Conservation (phyloP, 352 stramenopile species). For the Pythium utonaiense region DNA sequence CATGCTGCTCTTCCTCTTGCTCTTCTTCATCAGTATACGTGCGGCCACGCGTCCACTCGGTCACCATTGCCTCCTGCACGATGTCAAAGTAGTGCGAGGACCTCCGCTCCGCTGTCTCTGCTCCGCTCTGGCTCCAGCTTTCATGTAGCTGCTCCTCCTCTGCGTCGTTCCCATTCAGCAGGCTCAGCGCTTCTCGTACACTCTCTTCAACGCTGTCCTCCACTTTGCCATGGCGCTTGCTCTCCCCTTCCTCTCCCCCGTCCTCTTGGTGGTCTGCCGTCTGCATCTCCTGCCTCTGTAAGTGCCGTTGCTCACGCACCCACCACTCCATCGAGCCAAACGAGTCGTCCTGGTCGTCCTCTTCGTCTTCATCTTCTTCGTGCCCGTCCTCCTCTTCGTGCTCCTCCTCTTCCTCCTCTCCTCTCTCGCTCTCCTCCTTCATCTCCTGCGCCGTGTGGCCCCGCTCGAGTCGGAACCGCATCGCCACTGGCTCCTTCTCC, state of each 20-base stretch:
- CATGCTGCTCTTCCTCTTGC: constrained; percentile 7
- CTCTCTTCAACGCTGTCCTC: constrained; percentile 44
- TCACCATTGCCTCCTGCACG: constrained; percentile 39
- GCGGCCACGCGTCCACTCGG: constrained; percentile 5
- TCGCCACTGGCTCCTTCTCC: constrained; percentile 12
- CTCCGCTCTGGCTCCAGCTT: background rate
- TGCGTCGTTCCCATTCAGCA: constrained; percentile 33
- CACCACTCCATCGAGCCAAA: constrained; percentile 29
- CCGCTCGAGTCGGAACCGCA: constrained; percentile 9
- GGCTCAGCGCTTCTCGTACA: constrained; percentile 44
- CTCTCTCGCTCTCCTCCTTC: background rate
- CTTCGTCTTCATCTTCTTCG: constrained; percentile 9
- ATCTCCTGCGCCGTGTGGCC: background rate
- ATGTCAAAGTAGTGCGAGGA: constrained; percentile 39
- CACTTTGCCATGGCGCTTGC: constrained; percentile 26
- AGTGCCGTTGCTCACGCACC: constrained; percentile 19
- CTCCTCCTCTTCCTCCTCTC: background rate
- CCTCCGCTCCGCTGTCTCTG: constrained; percentile 1
- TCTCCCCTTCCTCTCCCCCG: constrained; percentile 11
- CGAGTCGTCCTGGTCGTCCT: constrained; percentile 20
- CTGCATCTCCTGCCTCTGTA: constrained; percentile 7
- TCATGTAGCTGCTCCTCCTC: constrained; percentile 19
- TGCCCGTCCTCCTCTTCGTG: background rate
- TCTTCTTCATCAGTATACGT: constrained; percentile 2
- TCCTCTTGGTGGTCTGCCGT: constrained; percentile 6